Evolutionary conservation across 805 yeast genomes (phyloP).

Genomic region (Saccharomycopsis olivae): DNA sequence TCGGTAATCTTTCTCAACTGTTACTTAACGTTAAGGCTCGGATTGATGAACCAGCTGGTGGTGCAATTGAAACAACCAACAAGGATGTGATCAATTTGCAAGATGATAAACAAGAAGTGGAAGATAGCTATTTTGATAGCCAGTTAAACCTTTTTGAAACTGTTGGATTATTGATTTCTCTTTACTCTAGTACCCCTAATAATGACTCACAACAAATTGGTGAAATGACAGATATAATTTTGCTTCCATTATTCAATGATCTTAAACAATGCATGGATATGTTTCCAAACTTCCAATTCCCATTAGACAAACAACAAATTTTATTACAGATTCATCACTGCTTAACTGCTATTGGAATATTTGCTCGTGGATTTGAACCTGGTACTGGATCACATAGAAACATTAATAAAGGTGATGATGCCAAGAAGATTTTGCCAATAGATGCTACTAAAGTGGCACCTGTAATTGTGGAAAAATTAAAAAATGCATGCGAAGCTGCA

Average conservation of each 20-base stretch:
- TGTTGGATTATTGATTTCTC: conserved; percentile 62
- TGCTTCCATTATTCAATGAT: conserved; percentile 65
- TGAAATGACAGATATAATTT: conserved; percentile 46
- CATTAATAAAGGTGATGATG: conserved; percentile 18
- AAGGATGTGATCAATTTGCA: conserved; percentile 23
- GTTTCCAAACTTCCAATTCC: conserved; percentile 25
- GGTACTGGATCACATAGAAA: no score
- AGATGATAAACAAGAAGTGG: conserved; percentile 45
- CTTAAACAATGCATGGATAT: conserved; percentile 55
- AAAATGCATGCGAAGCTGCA: conserved; percentile 70
- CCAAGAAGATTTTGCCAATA: not conserved
- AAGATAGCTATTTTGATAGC: conserved; percentile 49
- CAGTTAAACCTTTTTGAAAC: conserved; percentile 83
- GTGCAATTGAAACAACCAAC: conserved; percentile 7
- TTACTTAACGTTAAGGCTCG: conserved; percentile 55
- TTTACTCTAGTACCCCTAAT: conserved; percentile 18
- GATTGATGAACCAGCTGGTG: conserved; percentile 24
- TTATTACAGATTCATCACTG: conserved; percentile 77
- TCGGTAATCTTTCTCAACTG: conserved; percentile 47
- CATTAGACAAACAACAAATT: conserved; percentile 31
- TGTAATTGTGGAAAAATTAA: conserved; percentile 41
- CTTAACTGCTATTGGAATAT: conserved; percentile 80
- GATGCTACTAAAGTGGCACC: no score
- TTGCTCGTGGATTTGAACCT: conserved; percentile 80
- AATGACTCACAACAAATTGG: conserved; percentile 22